A percentile compares a stretch with the other conserved stretches of the same genome.
phyloP scores from a whole-genome alignment of 2,329 filamentous ascomycete species.

The Talaromyces amestolkiae region DNA sequence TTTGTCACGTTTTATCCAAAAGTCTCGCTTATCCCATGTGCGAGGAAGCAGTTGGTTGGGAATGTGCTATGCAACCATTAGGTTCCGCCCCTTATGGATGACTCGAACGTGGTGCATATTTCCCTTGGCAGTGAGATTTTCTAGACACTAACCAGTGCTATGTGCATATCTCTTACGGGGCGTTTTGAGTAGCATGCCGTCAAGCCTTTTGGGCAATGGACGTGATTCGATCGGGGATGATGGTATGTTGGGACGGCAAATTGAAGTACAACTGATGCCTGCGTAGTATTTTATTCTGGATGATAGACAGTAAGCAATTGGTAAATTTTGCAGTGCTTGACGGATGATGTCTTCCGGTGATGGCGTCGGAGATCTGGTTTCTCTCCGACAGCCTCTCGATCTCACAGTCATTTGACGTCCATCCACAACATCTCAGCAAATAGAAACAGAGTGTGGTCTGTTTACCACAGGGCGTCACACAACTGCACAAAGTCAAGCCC shows the following conservation, averaged over 20 bases:
- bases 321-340: background rate
- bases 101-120: background rate
- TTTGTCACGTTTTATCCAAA: background rate
- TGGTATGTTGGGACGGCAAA: background rate
- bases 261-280: background rate
- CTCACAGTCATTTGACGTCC: background rate
- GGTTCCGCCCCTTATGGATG: background rate
- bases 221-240: background rate
- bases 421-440: background rate
- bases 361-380: background rate
- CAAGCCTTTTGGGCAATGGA: background rate
- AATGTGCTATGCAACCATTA: background rate
- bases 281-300: background rate
- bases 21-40: background rate
- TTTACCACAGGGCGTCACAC: background rate
- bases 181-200: background rate
- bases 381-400: background rate
- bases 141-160: background rate
- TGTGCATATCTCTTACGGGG: background rate
- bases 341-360: background rate
- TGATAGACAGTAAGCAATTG: background rate
- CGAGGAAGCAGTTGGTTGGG: background rate
- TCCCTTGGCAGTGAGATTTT: background rate
- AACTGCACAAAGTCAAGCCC: background rate
- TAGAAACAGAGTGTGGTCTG: background rate